A percentile compares a stretch with the other conserved stretches of the same genome.
phyloP scores from a whole-genome alignment of 305 asterid species.

The Fraxinus sp. region DNA sequence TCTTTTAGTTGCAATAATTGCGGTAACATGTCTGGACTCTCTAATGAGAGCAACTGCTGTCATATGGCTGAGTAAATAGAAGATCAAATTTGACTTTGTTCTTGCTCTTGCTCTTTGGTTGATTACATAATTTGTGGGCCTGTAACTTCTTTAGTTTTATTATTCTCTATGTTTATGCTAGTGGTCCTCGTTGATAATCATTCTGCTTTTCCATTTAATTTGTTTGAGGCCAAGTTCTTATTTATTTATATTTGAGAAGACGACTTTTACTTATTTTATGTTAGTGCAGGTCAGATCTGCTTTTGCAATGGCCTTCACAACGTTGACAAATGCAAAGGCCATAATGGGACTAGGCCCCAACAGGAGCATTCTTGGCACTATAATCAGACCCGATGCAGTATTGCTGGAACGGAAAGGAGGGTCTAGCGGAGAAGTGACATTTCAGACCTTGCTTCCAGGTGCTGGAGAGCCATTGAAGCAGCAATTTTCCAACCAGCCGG shows the following conservation, averaged over 20 bases:
- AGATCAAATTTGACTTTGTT: neutral
- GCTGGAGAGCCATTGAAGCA: conserved; percentile 51
- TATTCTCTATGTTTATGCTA: neutral
- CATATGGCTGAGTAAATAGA: neutral
- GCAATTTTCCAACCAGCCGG: conserved; percentile 43
- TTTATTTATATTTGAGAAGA: neutral
- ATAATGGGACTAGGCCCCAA: conserved; percentile 60
- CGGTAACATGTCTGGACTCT: neutral
- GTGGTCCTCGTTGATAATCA: neutral
- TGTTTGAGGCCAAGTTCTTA: neutral
- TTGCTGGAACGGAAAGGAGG: conserved; percentile 86
- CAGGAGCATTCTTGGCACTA: conserved; percentile 78
- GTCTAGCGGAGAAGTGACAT: conserved; percentile 44
- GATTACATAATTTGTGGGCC: neutral
- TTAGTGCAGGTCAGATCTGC: conserved; percentile 79
- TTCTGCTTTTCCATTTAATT: neutral
- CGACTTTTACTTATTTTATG: neutral
- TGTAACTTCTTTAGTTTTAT: neutral
- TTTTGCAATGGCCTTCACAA: conserved; percentile 75
- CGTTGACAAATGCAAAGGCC: conserved; percentile 65
- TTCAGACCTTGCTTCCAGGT: conserved; percentile 54
- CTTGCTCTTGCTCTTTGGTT: neutral
- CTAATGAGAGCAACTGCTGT: neutral
- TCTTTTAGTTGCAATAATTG: neutral
- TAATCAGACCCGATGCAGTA: conserved; percentile 75